Percentiles rank a stretch among this genome's conserved stretches.
These are phyloP conservation scores for Fusarium devonianum DNA, from an alignment of 2,329 filamentous ascomycete genomes.

Conservation along the genomic window DNA sequence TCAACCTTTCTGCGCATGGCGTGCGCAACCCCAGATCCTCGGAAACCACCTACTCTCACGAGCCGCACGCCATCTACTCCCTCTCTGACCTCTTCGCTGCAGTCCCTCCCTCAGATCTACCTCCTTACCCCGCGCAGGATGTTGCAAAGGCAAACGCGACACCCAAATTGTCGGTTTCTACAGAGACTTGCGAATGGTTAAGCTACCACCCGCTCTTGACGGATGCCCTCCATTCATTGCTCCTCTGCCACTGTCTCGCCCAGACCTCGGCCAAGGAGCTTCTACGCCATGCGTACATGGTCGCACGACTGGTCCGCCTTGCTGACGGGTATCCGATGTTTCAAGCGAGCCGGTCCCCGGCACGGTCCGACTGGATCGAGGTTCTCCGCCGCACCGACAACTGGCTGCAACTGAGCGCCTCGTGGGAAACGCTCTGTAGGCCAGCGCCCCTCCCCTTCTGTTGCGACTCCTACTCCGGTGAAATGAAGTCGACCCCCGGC, in stretches of 20 bases:
- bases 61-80: constrained; percentile 51
- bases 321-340: constrained; percentile 84
- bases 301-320: constrained; percentile 75
- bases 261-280: constrained; percentile 82
- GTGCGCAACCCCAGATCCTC: constrained; percentile 51
- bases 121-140: constrained; percentile 66
- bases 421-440: constrained; percentile 76
- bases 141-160: constrained; percentile 41
- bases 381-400: constrained; percentile 71
- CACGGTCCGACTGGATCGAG: constrained; percentile 82
- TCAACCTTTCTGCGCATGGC: constrained; percentile 63
- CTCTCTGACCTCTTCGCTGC: constrained; percentile 74
- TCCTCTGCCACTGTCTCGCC: constrained; percentile 79
- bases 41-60: constrained; percentile 36
- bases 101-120: constrained; percentile 70
- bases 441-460: constrained; percentile 60
- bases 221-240: constrained; percentile 78
- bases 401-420: constrained; percentile 69
- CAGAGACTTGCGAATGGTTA: constrained; percentile 41
- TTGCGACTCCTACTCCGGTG: constrained; percentile 15
- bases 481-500: constrained; percentile 3
- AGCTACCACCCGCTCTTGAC: constrained; percentile 84
- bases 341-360: constrained; percentile 72
- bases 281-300: constrained; percentile 81
- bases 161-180: constrained; percentile 44